Evolutionary conservation across 371 early-diverging fungal genomes (phyloP).

Genomic region (Actinomortierella ambigua): DNA sequence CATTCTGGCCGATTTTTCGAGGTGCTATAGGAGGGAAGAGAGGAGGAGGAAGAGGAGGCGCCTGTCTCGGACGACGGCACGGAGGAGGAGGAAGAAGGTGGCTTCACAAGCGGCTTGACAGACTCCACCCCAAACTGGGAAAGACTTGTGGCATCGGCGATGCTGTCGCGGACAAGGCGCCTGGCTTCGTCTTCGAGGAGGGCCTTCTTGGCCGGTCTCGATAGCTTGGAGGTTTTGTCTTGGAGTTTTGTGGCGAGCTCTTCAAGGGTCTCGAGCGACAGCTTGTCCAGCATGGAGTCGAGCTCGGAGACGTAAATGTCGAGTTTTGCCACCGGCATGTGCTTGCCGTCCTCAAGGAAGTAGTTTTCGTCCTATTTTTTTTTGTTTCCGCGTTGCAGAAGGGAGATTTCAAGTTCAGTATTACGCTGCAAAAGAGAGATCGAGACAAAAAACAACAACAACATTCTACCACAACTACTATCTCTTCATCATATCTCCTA

Average conservation of each 20-base stretch:
- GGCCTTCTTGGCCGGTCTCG: conserved; percentile 27
- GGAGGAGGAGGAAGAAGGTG: too few species aligned
- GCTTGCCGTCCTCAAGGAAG: conserved; percentile 60
- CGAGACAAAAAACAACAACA: not conserved
- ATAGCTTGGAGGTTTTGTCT: conserved; percentile 3
- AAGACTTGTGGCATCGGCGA: conserved; percentile 27
- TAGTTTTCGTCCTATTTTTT: conserved; percentile 78
- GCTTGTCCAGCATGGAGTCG: conserved; percentile 68
- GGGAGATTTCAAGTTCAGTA: not conserved
- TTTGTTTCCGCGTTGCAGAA: too few species aligned
- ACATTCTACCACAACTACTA: too few species aligned
- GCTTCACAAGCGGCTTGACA: too few species aligned
- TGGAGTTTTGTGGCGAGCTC: conserved; percentile 28
- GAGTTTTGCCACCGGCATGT: conserved; percentile 59
- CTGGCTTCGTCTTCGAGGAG: conserved; percentile 26
- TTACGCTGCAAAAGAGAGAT: not conserved
- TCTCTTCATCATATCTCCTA: conserved; percentile 1
- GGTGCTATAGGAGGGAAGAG: not conserved
- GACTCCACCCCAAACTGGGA: conserved; percentile 24
- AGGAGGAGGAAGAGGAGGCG: conserved; percentile 5
- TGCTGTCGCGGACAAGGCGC: conserved; percentile 27
- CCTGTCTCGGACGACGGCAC: not conserved
- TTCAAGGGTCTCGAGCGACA: conserved; percentile 41
- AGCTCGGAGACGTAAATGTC: conserved; percentile 68
- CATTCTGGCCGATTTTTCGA: conserved; percentile 40